Evolutionary conservation across 1,284 basidiomycete species (phyloP).

Genomic region (Chalciporus piperatoides): DNA sequence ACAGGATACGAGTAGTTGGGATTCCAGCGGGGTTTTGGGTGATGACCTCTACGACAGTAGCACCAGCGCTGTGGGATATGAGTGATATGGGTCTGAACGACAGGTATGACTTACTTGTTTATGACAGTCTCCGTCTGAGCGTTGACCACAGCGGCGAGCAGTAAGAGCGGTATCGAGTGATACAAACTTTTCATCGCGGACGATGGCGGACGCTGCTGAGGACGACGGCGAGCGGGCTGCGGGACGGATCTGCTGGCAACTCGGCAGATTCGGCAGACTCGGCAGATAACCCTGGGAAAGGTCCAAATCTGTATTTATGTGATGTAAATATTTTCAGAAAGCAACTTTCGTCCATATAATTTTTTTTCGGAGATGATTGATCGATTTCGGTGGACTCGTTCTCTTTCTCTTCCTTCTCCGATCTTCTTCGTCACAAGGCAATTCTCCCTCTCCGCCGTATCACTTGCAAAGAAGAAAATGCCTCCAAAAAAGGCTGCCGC

Average conservation of each 20-base stretch:
- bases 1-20: conserved; percentile 48
- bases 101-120: conserved; percentile 39
- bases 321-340: conserved; percentile 4
- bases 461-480: conserved; percentile 62
- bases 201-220: conserved; percentile 3
- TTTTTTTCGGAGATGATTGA: conserved; percentile 30
- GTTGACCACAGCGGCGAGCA: conserved; percentile 30
- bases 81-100: conserved; percentile 7
- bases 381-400: conserved; percentile 31
- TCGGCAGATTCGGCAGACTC: conserved; percentile 20
- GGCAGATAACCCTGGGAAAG: conserved; percentile 22
- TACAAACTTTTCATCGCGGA: conserved; percentile 22
- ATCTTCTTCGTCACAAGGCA: conserved; percentile 18
- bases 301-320: conserved; percentile 1
- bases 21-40: conserved; percentile 42
- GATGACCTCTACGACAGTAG: conserved; percentile 51
- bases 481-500: conserved; percentile 78
- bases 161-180: conserved; percentile 26
- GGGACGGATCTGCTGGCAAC: too few species aligned
- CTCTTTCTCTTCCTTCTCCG: conserved; percentile 12
- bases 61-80: conserved; percentile 41
- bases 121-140: conserved; percentile 48
- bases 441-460: conserved; percentile 20
- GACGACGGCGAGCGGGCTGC: too few species aligned
- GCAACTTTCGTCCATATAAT: neutral